These are phyloP conservation scores for Gigaspora rosea DNA, from an alignment of 192 early-diverging fungal genomes.

Conservation along the genomic window DNA sequence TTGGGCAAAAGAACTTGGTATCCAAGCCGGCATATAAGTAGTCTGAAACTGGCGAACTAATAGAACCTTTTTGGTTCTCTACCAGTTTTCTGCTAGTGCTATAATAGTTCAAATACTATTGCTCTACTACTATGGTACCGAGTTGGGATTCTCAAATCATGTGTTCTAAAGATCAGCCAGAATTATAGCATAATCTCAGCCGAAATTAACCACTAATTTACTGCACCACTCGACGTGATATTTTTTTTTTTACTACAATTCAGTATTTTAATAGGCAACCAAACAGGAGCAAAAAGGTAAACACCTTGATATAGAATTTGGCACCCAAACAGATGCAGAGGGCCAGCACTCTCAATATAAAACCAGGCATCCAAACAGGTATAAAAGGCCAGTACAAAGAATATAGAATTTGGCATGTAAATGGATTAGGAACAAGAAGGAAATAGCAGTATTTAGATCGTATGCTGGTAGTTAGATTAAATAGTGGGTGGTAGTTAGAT, in stretches of 20 bases:
- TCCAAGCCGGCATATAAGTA: too few species aligned
- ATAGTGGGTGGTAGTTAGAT: conserved; percentile 18
- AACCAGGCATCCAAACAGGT: not conserved
- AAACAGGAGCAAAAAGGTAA: conserved; percentile 3
- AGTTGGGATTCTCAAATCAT: not conserved
- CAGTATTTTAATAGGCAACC: not conserved
- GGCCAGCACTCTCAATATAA: not conserved
- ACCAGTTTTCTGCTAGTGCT: not conserved
- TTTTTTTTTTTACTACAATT: not conserved
- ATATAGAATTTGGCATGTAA: too few species aligned
- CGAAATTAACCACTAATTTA: not conserved
- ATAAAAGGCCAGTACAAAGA: not conserved
- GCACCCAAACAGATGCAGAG: not conserved
- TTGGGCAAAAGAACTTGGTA: too few species aligned
- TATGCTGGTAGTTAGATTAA: not conserved
- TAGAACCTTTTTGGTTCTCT: too few species aligned
- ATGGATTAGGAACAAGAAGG: too few species aligned
- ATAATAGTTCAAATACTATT: not conserved
- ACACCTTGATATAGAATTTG: not conserved
- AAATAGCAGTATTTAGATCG: not conserved
- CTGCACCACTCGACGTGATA: not conserved
- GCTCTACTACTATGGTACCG: not conserved
- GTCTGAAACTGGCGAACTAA: too few species aligned
- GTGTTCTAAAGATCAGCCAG: not conserved
- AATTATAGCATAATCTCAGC: not conserved